A percentile compares a stretch with the other conserved stretches of the same genome.
Evolutionary conservation across 768 basidiomycete species (phyloP).

Genomic region (Boletus vinaceobasis): DNA sequence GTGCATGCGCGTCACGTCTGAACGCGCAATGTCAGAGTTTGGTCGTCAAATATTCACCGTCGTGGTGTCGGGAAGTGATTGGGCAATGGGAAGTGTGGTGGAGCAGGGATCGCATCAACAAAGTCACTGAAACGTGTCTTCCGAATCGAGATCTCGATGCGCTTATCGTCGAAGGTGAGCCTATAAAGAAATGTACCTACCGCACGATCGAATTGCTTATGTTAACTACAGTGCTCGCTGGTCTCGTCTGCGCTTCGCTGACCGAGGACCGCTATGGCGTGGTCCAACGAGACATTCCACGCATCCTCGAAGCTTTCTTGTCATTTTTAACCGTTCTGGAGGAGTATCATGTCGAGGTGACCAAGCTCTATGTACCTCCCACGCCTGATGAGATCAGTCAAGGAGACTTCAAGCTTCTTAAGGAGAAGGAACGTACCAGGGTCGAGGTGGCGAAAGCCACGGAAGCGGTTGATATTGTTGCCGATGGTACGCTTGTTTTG

Average conservation of each 20-base stretch:
- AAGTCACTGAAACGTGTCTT: constrained; percentile 50
- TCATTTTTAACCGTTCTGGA: constrained; percentile 67
- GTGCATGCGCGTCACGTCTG: background rate
- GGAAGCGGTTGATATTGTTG: constrained; percentile 50
- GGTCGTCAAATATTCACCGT: constrained; percentile 30
- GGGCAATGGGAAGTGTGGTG: constrained; percentile 47
- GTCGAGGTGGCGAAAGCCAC: constrained; percentile 54
- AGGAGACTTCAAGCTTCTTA: constrained; percentile 33
- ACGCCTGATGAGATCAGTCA: constrained; percentile 30
- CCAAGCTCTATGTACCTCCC: constrained; percentile 37
- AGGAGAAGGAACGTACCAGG: constrained; percentile 37
- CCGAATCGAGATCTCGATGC: constrained; percentile 63
- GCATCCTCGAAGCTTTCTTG: constrained; percentile 72
- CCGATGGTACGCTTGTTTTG: constrained; percentile 47
- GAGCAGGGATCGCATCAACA: constrained; percentile 50
- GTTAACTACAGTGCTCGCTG: constrained; percentile 44
- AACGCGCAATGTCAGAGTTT: constrained; percentile 3
- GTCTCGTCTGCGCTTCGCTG: constrained; percentile 67
- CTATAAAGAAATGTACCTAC: background rate
- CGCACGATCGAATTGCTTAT: background rate
- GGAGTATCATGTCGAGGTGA: constrained; percentile 55
- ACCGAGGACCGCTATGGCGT: constrained; percentile 79
- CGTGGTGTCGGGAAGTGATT: constrained; percentile 23
- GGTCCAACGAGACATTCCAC: constrained; percentile 82
- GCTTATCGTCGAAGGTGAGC: constrained; percentile 56